Percentiles rank a stretch among this genome's conserved stretches.
Evolutionary conservation across 305 asterid genomes (phyloP).

Genomic region (Fraxinus velutina): DNA sequence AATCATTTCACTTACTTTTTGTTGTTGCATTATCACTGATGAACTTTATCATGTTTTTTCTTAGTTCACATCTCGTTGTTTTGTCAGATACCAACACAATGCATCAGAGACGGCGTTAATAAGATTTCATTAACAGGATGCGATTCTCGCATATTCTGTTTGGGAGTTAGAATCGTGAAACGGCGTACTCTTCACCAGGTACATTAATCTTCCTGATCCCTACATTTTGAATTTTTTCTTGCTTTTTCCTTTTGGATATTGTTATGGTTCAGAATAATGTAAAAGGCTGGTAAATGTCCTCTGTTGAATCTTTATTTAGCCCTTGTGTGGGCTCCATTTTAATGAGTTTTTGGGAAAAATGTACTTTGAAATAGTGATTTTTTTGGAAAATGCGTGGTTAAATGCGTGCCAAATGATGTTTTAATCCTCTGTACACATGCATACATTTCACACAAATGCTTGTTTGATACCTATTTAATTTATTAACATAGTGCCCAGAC

Average conservation of each 20-base stretch:
- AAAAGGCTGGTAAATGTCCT: not conserved
- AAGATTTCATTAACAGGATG: conserved; percentile 76
- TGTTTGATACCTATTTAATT: not conserved
- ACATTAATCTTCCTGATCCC: conserved; percentile 17
- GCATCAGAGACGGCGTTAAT: conserved; percentile 90
- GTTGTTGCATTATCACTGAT: conserved; percentile 7
- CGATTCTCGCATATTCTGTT: conserved; percentile 85
- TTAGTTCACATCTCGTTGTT: conserved; percentile 21
- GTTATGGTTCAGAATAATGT: conserved; percentile 14
- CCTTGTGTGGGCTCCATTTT: not conserved
- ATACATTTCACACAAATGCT: not conserved
- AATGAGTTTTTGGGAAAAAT: not conserved
- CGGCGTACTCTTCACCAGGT: conserved; percentile 87
- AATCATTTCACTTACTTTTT: not conserved
- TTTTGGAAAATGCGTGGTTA: not conserved
- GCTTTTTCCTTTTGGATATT: not conserved
- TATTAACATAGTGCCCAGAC: not conserved
- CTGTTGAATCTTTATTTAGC: not conserved
- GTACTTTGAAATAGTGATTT: not conserved
- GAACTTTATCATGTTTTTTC: conserved; percentile 16
- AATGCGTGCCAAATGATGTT: not conserved
- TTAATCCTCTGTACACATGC: not conserved
- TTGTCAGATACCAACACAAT: conserved; percentile 71
- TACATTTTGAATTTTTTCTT: conserved; percentile 14
- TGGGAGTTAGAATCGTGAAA: conserved; percentile 91